Base-by-base conservation (phyloP, 257 asterid species). In the Ligustrum vulgare region DNA sequence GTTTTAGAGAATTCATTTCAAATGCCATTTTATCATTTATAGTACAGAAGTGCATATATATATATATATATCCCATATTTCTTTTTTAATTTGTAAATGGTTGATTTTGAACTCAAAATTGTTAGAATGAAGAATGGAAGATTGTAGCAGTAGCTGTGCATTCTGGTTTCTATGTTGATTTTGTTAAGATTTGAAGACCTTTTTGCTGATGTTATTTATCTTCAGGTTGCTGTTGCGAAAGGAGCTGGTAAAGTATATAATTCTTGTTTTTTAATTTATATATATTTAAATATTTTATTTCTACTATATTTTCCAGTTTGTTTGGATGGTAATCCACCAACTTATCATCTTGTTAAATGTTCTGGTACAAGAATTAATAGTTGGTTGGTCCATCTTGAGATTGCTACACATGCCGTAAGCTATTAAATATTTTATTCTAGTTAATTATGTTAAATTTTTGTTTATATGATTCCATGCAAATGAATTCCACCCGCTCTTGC, bases 191-290 rank as follows among this genome's bases (percentile, higher is more conserved):
- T 56, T 16, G 82, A 84, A 77, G 80, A 80, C 9, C 80, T 75
- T 65, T 37, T 76, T 20, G 85, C 81, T 20, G 80, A 75, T 37
- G 81, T 84, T 34, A 84, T 85, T 73, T 49, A 75, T 66, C 78
- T 84, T 47, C 58, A 76, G 63, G 71, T 60, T 69, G 87, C 87
- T 20, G 85, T 81, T 35, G 80, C 79, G 10, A 84, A 81, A 81
- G 87, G 87, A 70, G 87, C 87, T 51, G 87, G 85, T 84, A 36
- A 74, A 58, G n/a, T n/a, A n/a, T n/a, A n/a, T n/a, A n/a, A n/a
- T n/a, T n/a, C n/a, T n/a, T n/a, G n/a, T n/a, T n/a, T n/a, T n/a
- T n/a, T n/a, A n/a, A n/a, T n/a, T n/a, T n/a, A n/a, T n/a, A n/a
- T n/a, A n/a, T n/a, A n/a, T n/a, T n/a, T n/a, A n/a, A n/a, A n/a